Percentiles rank a stretch among this genome's conserved stretches.
Conservation (phyloP, 2,329 filamentous ascomycete genomes). For the Hypoxylon sp. region DNA sequence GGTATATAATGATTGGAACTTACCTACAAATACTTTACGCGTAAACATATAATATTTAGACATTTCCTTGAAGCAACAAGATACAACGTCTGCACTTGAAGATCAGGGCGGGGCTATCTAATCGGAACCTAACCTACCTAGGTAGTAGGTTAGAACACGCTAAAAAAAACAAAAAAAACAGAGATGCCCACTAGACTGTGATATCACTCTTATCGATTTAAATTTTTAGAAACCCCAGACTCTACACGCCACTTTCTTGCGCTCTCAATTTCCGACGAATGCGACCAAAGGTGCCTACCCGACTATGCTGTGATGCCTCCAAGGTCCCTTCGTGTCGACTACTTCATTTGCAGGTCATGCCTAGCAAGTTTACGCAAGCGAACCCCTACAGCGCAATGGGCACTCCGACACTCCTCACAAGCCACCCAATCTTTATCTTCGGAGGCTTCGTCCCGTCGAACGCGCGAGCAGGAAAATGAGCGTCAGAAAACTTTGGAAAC, state of each 20-base stretch:
- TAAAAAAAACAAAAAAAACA: not conserved
- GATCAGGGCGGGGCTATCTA: not conserved
- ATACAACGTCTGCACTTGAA: not conserved
- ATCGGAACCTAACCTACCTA: too few relatives aligned
- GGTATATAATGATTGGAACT: too few relatives aligned
- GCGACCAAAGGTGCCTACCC: slow-evolving; percentile 4
- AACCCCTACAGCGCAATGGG: slow-evolving; percentile 42
- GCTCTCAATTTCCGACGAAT: slow-evolving; percentile 10
- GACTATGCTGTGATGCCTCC: slow-evolving; percentile 46
- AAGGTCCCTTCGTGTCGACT: slow-evolving; percentile 44
- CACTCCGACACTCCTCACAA: slow-evolving; percentile 44
- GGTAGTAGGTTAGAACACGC: too few relatives aligned
- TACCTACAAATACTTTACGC: not conserved
- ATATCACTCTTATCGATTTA: slow-evolving; percentile 37
- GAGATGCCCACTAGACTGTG: too few relatives aligned
- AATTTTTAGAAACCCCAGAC: slow-evolving; percentile 31
- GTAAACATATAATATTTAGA: too few relatives aligned
- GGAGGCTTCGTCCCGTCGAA: slow-evolving; percentile 27
- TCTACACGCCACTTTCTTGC: slow-evolving; percentile 18
- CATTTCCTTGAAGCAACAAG: not conserved
- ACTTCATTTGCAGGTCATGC: slow-evolving; percentile 51
- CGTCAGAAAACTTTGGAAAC: slow-evolving; percentile 46
- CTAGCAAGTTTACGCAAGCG: slow-evolving; percentile 44
- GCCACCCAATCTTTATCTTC: slow-evolving; percentile 35
- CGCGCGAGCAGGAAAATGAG: slow-evolving; percentile 46